Conservation (phyloP, 2,329 filamentous ascomycete genomes). For the Pestalotiopsis sp. region DNA sequence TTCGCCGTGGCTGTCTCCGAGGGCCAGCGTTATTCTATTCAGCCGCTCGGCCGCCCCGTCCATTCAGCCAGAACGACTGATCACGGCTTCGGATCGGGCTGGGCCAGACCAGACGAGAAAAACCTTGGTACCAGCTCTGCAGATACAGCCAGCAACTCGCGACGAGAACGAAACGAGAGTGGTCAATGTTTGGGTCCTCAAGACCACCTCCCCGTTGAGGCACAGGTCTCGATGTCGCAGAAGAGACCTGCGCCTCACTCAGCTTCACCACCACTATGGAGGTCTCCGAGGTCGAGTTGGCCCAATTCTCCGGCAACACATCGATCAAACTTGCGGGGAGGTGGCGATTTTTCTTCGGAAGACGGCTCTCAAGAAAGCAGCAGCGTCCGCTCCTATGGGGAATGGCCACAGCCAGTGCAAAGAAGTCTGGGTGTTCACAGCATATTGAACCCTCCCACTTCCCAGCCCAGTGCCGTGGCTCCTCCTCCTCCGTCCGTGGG, state of each 20-base stretch:
- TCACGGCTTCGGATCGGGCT: constrained; percentile 3
- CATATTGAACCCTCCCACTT: constrained; percentile 44
- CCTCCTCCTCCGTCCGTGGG: constrained; percentile 15
- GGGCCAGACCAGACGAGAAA: constrained; percentile 24
- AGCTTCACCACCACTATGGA: constrained; percentile 52
- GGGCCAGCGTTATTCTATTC: constrained; percentile 8
- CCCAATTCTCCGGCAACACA: constrained; percentile 27
- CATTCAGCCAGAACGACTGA: background rate
- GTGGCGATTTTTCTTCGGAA: constrained; percentile 30
- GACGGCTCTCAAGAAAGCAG: constrained; percentile 28
- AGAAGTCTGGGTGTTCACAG: constrained; percentile 43
- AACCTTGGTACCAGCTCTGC: constrained; percentile 26
- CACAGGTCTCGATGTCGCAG: constrained; percentile 59
- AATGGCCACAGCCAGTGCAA: constrained; percentile 29
- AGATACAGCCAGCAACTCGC: constrained; percentile 29
- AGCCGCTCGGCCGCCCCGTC: background rate
- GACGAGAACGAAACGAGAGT: constrained; percentile 27
- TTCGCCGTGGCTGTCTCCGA: constrained; percentile 18
- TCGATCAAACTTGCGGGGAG: constrained; percentile 29
- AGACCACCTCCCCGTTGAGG: constrained; percentile 11
- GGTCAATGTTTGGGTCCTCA: constrained; percentile 17
- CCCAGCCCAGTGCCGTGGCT: constrained; percentile 21
- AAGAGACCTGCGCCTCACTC: constrained; percentile 58
- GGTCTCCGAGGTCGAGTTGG: constrained; percentile 41
- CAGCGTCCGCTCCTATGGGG: constrained; percentile 29